phyloP scores from a whole-genome alignment of 2,329 filamentous ascomycete species.

The Lecanicillium sp. region DNA sequence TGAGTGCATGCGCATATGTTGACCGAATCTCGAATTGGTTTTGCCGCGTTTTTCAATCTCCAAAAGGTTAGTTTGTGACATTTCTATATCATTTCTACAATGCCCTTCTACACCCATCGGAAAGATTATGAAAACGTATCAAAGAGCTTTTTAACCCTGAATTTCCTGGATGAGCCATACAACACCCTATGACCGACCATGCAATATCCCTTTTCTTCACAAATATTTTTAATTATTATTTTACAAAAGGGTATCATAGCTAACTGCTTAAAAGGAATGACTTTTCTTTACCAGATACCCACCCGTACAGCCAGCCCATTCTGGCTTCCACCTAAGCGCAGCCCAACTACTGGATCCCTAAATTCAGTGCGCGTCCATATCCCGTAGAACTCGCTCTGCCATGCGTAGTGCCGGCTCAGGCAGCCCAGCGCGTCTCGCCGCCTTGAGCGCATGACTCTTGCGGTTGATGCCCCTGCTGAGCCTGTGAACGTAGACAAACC shows the following conservation, averaged over 20 bases:
- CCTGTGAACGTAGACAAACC: slow-evolving; percentile 82
- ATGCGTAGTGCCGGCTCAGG: slow-evolving; percentile 65
- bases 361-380: background rate
- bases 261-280: slow-evolving; percentile 24
- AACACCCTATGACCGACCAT: slow-evolving; percentile 49
- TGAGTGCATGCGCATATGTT: slow-evolving; percentile 15
- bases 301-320: background rate
- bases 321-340: too few species aligned
- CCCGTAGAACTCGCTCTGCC: slow-evolving; percentile 52
- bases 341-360: too few species aligned
- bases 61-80: slow-evolving; percentile 39
- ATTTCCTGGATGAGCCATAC: slow-evolving; percentile 51
- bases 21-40: background rate
- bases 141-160: slow-evolving; percentile 69
- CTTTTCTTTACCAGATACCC: background rate
- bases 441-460: slow-evolving; percentile 86
- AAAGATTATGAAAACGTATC: slow-evolving; percentile 52
- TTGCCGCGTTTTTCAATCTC: background rate
- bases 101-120: slow-evolving; percentile 25
- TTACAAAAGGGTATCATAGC: slow-evolving; percentile 31
- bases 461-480: slow-evolving; percentile 77
- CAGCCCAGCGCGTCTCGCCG: slow-evolving; percentile 80
- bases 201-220: slow-evolving; percentile 11
- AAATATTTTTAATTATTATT: slow-evolving; percentile 18
- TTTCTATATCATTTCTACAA: slow-evolving; percentile 16